These are phyloP conservation scores for Exophiala sideris DNA, from an alignment of 2,329 filamentous ascomycete genomes.

Conservation along the genomic window DNA sequence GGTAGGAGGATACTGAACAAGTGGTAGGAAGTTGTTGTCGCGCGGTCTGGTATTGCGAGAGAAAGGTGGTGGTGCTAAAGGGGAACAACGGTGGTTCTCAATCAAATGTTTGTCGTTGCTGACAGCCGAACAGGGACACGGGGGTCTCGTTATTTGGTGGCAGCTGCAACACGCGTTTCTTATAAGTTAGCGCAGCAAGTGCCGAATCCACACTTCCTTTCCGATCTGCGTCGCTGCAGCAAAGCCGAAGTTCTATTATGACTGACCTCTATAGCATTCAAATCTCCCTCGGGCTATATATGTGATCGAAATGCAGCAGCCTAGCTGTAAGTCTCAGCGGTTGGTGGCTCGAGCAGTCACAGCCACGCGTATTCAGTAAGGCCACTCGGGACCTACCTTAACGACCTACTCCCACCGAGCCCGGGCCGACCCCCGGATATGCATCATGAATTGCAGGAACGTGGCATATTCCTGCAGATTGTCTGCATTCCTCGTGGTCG, in stretches of 20 bases:
- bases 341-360: slow-evolving; percentile 6
- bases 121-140: slow-evolving; percentile 6
- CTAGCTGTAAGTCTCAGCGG: not conserved
- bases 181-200: too few relatives aligned
- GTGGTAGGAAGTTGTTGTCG: not conserved
- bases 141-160: slow-evolving; percentile 1
- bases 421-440: not conserved
- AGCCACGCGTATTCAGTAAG: slow-evolving; percentile 4
- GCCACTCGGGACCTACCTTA: not conserved
- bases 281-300: too few relatives aligned
- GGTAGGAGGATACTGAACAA: not conserved
- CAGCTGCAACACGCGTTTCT: slow-evolving; percentile 7
- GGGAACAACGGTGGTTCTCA: not conserved
- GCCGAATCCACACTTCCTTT: too few relatives aligned
- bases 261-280: not conserved
- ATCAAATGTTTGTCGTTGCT: slow-evolving; percentile 16
- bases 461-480: not conserved
- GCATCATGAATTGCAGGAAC: not conserved
- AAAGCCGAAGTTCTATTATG: not conserved
- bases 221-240: not conserved
- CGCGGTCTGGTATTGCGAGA: not conserved
- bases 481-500: too few relatives aligned
- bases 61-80: not conserved
- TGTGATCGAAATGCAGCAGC: slow-evolving; percentile 1
- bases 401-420: too few relatives aligned